Conservation (phyloP, 177 flowering plant species). For the Tripterygium wilfordii region DNA sequence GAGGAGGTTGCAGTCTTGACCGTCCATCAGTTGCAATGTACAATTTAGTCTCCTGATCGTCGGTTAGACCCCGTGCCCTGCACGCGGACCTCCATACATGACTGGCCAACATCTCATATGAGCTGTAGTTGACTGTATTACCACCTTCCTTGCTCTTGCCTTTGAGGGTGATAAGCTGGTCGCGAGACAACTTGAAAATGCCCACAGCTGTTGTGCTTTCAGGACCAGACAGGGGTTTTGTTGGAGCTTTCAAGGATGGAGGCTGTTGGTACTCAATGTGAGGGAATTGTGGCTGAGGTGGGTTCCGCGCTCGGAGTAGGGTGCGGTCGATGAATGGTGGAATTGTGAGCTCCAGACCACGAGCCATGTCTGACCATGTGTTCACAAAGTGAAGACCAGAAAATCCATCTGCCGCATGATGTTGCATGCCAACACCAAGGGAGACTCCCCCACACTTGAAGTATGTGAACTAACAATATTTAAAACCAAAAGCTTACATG, state of each 20-base stretch:
- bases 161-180: conserved; percentile 51
- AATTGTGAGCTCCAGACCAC: conserved; percentile 50
- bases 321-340: conserved; percentile 73
- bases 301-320: conserved; percentile 55
- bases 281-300: conserved; percentile 57
- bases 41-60: conserved; percentile 52
- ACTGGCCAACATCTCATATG: conserved; percentile 66
- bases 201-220: conserved; percentile 23
- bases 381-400: conserved; percentile 74
- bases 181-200: conserved; percentile 41
- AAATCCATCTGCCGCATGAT: conserved; percentile 64
- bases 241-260: conserved; percentile 35
- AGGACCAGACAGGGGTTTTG: conserved; percentile 5
- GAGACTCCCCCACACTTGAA: conserved; percentile 85
- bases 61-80: conserved; percentile 51
- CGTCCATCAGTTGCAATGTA: conserved; percentile 64
- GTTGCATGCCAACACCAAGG: conserved; percentile 72
- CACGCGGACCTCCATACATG: conserved; percentile 67
- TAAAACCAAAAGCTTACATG: conserved; percentile 1
- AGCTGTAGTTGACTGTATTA: conserved; percentile 38
- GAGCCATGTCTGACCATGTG: conserved; percentile 76
- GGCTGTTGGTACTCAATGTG: conserved; percentile 71
- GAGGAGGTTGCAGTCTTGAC: conserved; percentile 45
- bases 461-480: conserved; percentile 44
- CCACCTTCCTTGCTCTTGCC: conserved; percentile 51